These are phyloP conservation scores for Platanthera zijinensis DNA, from an alignment of 106 monocot species.

Conservation along the genomic window DNA sequence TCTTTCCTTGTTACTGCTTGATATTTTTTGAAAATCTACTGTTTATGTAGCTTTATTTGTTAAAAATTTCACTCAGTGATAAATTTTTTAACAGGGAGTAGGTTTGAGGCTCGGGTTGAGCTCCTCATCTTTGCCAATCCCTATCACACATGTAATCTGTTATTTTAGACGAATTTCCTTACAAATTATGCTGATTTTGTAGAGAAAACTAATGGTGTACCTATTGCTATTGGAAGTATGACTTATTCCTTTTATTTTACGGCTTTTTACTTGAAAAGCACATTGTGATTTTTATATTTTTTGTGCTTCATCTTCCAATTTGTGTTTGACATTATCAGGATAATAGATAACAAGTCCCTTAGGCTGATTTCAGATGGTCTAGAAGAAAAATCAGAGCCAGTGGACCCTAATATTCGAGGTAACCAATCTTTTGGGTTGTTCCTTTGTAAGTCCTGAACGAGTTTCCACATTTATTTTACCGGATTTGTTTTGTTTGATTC, in stretches of 20 bases:
- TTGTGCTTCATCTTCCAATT: background rate
- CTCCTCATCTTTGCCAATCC: background rate
- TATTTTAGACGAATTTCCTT: background rate
- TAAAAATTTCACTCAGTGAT: background rate
- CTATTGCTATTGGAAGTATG: background rate
- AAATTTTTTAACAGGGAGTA: background rate
- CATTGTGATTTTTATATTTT: background rate
- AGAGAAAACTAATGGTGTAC: background rate
- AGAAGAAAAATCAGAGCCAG: slow-evolving; percentile 39
- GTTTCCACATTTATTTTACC: background rate
- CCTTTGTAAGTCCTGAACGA: background rate
- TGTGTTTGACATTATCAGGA: slow-evolving; percentile 33
- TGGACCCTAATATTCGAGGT: slow-evolving; percentile 68
- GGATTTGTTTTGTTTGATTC: background rate
- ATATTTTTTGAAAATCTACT: background rate
- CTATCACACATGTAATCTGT: background rate
- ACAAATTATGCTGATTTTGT: background rate
- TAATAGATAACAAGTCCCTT: slow-evolving; percentile 90
- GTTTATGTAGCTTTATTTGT: background rate
- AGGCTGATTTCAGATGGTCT: slow-evolving; percentile 74
- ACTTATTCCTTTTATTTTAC: background rate
- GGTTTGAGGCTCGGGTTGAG: background rate
- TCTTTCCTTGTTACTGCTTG: background rate
- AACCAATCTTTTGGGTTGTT: slow-evolving; percentile 12
- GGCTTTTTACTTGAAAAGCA: background rate